A percentile compares a stretch with the other conserved stretches of the same genome.
Conservation (phyloP, 1,139 yeast species). For the Eremothecium sinecaudum region DNA sequence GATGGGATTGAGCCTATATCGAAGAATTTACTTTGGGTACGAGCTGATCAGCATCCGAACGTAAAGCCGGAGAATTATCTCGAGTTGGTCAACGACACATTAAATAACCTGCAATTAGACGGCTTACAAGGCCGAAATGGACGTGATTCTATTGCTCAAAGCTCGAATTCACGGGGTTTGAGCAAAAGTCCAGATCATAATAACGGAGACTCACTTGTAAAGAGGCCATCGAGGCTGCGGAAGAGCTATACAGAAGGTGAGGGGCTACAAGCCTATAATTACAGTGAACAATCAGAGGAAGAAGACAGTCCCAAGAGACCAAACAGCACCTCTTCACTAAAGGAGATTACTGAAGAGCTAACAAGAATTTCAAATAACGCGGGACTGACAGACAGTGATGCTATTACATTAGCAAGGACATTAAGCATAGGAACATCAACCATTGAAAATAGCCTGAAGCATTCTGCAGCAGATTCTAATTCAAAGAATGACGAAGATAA, state of each 20-base stretch:
- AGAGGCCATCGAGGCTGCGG: conserved; percentile 30
- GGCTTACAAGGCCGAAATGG: conserved; percentile 7
- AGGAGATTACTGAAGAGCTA: conserved; percentile 57
- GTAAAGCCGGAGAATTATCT: conserved; percentile 87
- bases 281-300: conserved; percentile 4
- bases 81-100: conserved; percentile 68
- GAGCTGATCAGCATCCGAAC: conserved; percentile 88
- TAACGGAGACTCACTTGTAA: conserved; percentile 21
- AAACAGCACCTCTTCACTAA: conserved; percentile 36
- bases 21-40: conserved; percentile 70
- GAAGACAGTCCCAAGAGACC: conserved; percentile 2
- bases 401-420: conserved; percentile 65
- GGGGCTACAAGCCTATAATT: conserved; percentile 8
- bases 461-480: not conserved
- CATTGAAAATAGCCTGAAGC: not conserved
- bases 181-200: too few relatives aligned
- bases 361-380: conserved; percentile 59
- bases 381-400: conserved; percentile 65
- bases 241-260: conserved; percentile 27
- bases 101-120: conserved; percentile 52
- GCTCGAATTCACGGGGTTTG: not conserved
- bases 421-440: conserved; percentile 29
- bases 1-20: conserved; percentile 1
- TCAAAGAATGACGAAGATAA: conserved; percentile 5
- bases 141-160: not conserved